Conservation (phyloP, 140 eudicot genomes). For the Erigeron philadelphicus region DNA sequence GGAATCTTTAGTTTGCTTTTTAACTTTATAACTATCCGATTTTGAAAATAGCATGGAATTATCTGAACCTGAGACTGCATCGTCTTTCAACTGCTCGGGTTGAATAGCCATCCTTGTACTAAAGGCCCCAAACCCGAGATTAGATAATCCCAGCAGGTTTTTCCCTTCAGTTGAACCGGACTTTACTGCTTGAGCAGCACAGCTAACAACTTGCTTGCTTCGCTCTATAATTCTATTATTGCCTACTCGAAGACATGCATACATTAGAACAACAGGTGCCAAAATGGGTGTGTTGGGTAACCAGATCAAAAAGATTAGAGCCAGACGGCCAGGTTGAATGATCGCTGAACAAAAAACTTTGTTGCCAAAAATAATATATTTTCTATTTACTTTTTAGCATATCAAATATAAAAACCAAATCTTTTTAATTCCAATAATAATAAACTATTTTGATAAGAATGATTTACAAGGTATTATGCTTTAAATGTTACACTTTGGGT, state of each 20-base stretch:
- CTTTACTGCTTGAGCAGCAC: constrained; percentile 35
- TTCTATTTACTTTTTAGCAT: too few relatives aligned
- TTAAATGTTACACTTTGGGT: not conserved
- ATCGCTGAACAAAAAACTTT: not conserved
- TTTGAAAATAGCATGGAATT: constrained; percentile 30
- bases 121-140: constrained; percentile 34
- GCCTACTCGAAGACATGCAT: constrained; percentile 22
- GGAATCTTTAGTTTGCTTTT: constrained; percentile 22
- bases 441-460: not conserved
- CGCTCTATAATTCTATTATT: constrained; percentile 28
- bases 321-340: not conserved
- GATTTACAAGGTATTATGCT: not conserved
- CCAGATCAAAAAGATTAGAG: not conserved
- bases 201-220: constrained; percentile 30
- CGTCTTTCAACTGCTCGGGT: constrained; percentile 25
- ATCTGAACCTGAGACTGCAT: constrained; percentile 23
- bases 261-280: constrained; percentile 12
- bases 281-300: not conserved
- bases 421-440: not conserved
- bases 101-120: constrained; percentile 22
- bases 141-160: constrained; percentile 27
- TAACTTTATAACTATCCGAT: constrained; percentile 28
- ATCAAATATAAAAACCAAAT: too few relatives aligned
- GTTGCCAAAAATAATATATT: not conserved
- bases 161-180: constrained; percentile 37